Percentiles rank a stretch among this genome's conserved stretches.
Conservation (phyloP, 2,329 filamentous ascomycete genomes). For the Trichoderma endophyticum region DNA sequence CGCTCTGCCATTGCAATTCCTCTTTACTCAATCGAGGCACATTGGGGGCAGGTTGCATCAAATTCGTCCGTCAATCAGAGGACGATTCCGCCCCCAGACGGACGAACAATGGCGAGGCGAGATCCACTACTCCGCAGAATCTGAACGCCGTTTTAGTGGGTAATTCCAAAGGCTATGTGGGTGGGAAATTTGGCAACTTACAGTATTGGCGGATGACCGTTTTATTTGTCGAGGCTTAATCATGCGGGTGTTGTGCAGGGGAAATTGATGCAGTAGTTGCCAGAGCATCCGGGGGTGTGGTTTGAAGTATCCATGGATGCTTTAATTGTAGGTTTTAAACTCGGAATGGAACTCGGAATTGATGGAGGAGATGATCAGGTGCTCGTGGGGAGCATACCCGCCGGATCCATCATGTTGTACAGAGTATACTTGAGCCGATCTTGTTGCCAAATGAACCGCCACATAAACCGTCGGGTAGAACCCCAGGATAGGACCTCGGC, state of each 20-base stretch:
- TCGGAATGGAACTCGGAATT: neutral
- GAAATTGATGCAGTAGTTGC: neutral
- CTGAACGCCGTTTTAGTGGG: neutral
- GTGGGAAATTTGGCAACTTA: neutral
- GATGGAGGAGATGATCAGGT: neutral
- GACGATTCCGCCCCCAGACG: neutral
- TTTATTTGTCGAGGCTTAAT: neutral
- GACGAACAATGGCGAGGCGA: neutral
- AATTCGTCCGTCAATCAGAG: neutral
- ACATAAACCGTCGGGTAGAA: neutral
- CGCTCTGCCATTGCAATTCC: neutral
- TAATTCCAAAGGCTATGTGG: too few relatives aligned
- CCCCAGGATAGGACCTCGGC: too few relatives aligned
- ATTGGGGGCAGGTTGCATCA: neutral
- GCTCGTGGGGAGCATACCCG: neutral
- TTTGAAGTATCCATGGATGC: neutral
- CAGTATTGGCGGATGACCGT: neutral
- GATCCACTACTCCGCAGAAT: neutral
- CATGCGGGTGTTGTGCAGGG: neutral
- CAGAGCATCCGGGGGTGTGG: neutral
- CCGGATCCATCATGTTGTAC: neutral
- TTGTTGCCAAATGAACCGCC: neutral
- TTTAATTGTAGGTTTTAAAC: rapidly evolving
- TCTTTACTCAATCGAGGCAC: neutral
- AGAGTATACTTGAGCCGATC: neutral